A percentile compares a stretch with the other conserved stretches of the same genome.
These are phyloP conservation scores for Chrysoporthe austroafricana DNA, from an alignment of 2,329 filamentous ascomycete genomes.

Conservation along the genomic window DNA sequence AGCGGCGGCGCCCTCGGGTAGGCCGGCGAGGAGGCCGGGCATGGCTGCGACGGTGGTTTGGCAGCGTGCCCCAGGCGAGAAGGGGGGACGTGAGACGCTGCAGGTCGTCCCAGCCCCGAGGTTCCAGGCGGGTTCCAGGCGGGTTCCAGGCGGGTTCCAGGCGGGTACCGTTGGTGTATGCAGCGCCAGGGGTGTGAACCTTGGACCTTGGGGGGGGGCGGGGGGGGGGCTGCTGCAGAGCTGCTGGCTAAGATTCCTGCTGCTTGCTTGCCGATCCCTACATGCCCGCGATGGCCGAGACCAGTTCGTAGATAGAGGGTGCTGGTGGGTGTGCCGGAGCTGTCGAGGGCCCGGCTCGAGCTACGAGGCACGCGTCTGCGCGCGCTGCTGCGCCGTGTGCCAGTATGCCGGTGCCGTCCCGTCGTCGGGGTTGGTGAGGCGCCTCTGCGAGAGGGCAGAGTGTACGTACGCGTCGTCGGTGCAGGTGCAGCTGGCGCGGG, in stretches of 20 bases:
- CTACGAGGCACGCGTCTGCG: too few species aligned
- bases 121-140: not conserved
- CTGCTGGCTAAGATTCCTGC: not conserved
- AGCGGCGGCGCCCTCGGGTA: not conserved
- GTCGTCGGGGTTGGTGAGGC: too few species aligned
- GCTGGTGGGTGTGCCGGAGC: not conserved
- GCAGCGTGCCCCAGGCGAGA: too few species aligned
- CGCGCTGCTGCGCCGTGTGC: too few species aligned
- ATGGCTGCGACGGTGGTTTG: not conserved
- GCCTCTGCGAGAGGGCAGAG: too few species aligned
- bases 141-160: not conserved
- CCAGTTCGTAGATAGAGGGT: not conserved
- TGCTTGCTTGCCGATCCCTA: not conserved
- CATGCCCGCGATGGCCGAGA: not conserved
- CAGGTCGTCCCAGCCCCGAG: constrained; percentile 4
- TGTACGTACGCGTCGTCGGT: too few species aligned
- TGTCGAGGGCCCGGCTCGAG: not conserved
- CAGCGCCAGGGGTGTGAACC: constrained; percentile 6
- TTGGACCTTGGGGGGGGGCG: not conserved
- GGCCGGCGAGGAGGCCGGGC: constrained; percentile 2
- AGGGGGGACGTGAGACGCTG: not conserved
- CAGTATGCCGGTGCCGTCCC: too few species aligned
- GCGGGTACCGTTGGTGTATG: not conserved
- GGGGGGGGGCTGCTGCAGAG: not conserved
- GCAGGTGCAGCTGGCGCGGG: too few species aligned